Evolutionary conservation across 192 early-diverging fungal genomes (phyloP).

Genomic region (Coemansia sp.): DNA sequence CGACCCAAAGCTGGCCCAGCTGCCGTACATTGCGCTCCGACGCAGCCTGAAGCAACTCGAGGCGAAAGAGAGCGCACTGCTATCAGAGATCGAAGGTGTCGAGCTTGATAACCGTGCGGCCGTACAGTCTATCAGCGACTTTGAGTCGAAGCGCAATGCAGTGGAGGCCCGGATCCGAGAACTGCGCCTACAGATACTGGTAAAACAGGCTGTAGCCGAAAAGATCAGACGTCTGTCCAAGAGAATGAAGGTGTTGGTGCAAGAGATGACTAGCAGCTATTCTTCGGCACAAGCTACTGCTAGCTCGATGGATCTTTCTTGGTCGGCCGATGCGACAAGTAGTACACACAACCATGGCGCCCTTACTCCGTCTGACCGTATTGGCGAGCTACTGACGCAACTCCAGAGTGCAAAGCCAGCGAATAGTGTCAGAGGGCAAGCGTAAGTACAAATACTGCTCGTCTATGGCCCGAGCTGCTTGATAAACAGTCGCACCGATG

Average conservation of each 20-base stretch:
- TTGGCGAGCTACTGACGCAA: neutral
- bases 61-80: conserved; percentile 7
- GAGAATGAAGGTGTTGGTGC: conserved; percentile 27
- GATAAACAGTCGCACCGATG: neutral
- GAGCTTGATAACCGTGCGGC: conserved; percentile 26
- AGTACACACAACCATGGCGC: neutral
- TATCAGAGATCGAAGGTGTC: conserved; percentile 13
- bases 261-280: conserved; percentile 25
- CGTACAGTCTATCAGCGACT: conserved; percentile 27
- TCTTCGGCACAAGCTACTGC: neutral
- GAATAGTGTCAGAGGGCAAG: neutral
- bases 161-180: conserved; percentile 27
- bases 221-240: conserved; percentile 20
- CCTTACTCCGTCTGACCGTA: neutral
- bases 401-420: neutral
- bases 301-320: neutral
- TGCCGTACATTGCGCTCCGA: conserved; percentile 17
- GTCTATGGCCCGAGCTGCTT: neutral
- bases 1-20: neutral
- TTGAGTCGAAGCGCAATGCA: conserved; percentile 21
- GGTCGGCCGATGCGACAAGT: neutral
- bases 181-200: conserved; percentile 33
- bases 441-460: neutral
- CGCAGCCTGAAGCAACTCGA: conserved; percentile 7
- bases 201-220: conserved; percentile 41